Conservation (phyloP, 192 early-diverging fungal genomes). For the Podila horticola region DNA sequence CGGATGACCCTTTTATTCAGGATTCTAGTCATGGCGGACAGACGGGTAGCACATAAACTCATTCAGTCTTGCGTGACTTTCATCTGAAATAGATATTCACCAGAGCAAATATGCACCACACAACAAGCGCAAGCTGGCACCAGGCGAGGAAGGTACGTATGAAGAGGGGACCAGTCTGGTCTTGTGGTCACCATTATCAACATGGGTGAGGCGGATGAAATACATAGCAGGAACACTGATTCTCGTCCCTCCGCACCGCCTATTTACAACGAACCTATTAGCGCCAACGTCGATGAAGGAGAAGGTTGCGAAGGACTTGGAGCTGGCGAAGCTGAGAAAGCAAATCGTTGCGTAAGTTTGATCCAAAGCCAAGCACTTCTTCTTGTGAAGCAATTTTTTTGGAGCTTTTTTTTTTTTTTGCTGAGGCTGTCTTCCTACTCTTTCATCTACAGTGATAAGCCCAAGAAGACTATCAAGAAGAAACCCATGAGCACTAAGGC, state of each 20-base stretch:
- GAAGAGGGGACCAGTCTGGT: not conserved
- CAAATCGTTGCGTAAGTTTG: slow-evolving; percentile 36
- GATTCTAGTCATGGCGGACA: not conserved
- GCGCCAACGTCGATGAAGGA: slow-evolving; percentile 45
- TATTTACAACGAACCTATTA: not conserved
- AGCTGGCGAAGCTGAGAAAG: slow-evolving; percentile 45
- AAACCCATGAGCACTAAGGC: slow-evolving; percentile 49
- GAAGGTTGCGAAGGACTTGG: slow-evolving; percentile 36
- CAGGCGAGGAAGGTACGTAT: slow-evolving; percentile 35
- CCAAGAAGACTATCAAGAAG: slow-evolving; percentile 52
- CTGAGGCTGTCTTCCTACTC: not conserved
- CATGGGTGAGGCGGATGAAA: too few species aligned
- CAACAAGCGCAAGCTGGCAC: slow-evolving; percentile 35
- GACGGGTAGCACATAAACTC: not conserved
- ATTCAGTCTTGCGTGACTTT: not conserved
- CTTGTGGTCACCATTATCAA: not conserved
- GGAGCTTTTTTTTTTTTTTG: not conserved
- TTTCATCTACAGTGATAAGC: slow-evolving; percentile 25
- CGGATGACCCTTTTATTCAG: not conserved
- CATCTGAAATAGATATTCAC: slow-evolving; percentile 30
- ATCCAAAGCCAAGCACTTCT: not conserved
- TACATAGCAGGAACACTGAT: not conserved
- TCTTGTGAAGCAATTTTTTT: too few species aligned
- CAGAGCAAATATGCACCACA: slow-evolving; percentile 45
- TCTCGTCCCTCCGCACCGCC: not conserved